A percentile compares a stretch with the other conserved stretches of the same genome.
Conservation (phyloP, 305 asterid genomes). For the Nicotiana rustica region DNA sequence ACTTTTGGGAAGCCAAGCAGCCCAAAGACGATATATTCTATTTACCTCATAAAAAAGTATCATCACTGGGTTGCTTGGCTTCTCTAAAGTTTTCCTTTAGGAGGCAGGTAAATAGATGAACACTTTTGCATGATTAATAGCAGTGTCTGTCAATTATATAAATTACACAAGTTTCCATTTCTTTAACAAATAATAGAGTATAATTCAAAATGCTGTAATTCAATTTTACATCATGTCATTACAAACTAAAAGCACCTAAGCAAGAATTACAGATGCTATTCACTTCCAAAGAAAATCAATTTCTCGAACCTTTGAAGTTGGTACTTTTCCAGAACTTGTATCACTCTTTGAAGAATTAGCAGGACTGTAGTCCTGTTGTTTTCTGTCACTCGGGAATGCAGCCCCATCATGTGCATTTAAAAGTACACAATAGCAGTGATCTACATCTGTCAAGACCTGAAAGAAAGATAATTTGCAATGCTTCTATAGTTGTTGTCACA, state of each 20-base stretch:
- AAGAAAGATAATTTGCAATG: conserved; percentile 20
- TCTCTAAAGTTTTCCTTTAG: not conserved
- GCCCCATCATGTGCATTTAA: conserved; percentile 91
- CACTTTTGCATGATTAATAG: conserved; percentile 17
- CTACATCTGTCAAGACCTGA: conserved; percentile 95
- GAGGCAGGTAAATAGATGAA: not conserved
- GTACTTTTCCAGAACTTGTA: conserved; percentile 57
- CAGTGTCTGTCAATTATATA: not conserved
- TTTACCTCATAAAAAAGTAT: not conserved
- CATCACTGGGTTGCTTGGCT: not conserved
- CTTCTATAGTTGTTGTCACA: conserved; percentile 12
- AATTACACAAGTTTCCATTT: conserved; percentile 1
- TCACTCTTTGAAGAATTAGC: conserved; percentile 55
- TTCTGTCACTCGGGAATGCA: conserved; percentile 72
- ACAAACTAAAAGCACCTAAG: conserved; percentile 29
- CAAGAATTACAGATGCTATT: not conserved
- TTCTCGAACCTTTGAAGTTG: conserved; percentile 69
- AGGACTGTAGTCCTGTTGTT: conserved; percentile 49
- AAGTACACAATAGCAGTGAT: conserved; percentile 94
- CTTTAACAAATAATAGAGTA: conserved; percentile 9
- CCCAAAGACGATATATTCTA: not conserved
- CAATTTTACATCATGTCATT: conserved; percentile 17
- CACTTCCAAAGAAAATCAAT: conserved; percentile 22
- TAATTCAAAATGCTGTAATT: conserved; percentile 9
- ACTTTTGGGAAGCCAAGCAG: not conserved